Evolutionary conservation across 257 asterid species (phyloP), one percentile per base, ranked within the genome.

Genomic region (Solanum megistacrolobum): DNA sequence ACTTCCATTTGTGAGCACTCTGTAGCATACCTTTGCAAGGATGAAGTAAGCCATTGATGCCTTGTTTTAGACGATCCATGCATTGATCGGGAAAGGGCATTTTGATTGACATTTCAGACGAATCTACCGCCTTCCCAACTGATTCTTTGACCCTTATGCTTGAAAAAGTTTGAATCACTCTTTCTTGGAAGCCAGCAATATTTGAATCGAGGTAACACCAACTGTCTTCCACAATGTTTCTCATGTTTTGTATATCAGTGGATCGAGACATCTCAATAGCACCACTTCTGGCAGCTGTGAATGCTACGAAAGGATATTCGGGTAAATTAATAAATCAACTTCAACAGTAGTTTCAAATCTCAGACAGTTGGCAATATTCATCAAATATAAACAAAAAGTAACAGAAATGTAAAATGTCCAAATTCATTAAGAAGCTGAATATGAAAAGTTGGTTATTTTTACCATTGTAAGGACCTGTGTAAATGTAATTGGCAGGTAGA

Each of bases 401-500:
- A 71, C 31, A 52, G 27, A 60, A 60, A 60, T 21, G 3, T 32
- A 78, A 55, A 21, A 38, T 21, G 25, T 3, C 32, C 48, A 29
- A 18, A 25, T 78, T 31, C 65, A 60, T 14, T 52, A 32, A 34
- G 46, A 68, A 82, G 83, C 14, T 12, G 60, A 5, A 12, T 29
- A 43, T 46, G 60, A 31, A 73, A 43, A 39, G 60, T 41, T 41
- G 38, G 84, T 41, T 16, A 41, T 3, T 7, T 18, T 20, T 93
- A 96, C 99, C 97, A 76, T 85, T 90, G 76, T 82, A 91, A 92
- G 98, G 98, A 89, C 88, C 85, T 48, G 91, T 48, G 11, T 83
- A 89, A 36, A 96, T 65, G 91, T 87, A 88, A 91, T 95, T 95
- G 88, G 95, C 92, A 6, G 98, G 98, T 88, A 97, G 93, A 52